A percentile compares a stretch with the other conserved stretches of the same genome.
These are phyloP conservation scores for Psophocarpus tetragonolobus DNA, from an alignment of 306 rosid genomes.

Conservation along the genomic window DNA sequence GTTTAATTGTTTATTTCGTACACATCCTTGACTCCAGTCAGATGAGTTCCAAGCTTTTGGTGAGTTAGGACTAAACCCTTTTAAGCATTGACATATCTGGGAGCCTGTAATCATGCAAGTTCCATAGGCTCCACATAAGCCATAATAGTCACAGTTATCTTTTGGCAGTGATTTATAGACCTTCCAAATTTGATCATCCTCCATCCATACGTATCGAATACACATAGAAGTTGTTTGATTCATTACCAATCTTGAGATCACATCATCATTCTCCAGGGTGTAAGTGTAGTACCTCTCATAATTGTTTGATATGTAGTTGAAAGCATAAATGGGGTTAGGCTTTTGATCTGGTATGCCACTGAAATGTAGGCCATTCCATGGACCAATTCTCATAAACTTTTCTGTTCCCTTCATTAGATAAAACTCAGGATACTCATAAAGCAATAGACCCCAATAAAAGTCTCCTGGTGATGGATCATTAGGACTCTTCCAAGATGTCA, in stretches of 20 bases:
- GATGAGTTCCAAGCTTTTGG: conserved; percentile 30
- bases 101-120: conserved; percentile 11
- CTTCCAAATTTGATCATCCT: conserved; percentile 30
- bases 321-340: conserved; percentile 19
- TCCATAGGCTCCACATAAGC: conserved; percentile 44
- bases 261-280: neutral
- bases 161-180: conserved; percentile 1
- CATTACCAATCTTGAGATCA: conserved; percentile 33
- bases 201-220: conserved; percentile 24
- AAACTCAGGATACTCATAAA: conserved; percentile 30
- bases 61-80: conserved; percentile 39
- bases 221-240: conserved; percentile 13
- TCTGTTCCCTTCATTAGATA: conserved; percentile 32
- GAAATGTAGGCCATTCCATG: conserved; percentile 37
- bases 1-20: conserved; percentile 15
- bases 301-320: neutral
- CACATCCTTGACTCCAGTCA: conserved; percentile 41
- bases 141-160: conserved; percentile 39
- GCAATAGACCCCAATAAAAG: conserved; percentile 27
- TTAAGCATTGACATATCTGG: conserved; percentile 39
- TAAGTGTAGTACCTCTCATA: conserved; percentile 28
- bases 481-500: conserved; percentile 54
- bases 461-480: conserved; percentile 51
- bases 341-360: conserved; percentile 32
- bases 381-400: conserved; percentile 28